Evolutionary conservation across 2,329 filamentous ascomycete genomes (phyloP), one percentile per base, ranked within the genome.

Genomic region (Ascochyta fabae): DNA sequence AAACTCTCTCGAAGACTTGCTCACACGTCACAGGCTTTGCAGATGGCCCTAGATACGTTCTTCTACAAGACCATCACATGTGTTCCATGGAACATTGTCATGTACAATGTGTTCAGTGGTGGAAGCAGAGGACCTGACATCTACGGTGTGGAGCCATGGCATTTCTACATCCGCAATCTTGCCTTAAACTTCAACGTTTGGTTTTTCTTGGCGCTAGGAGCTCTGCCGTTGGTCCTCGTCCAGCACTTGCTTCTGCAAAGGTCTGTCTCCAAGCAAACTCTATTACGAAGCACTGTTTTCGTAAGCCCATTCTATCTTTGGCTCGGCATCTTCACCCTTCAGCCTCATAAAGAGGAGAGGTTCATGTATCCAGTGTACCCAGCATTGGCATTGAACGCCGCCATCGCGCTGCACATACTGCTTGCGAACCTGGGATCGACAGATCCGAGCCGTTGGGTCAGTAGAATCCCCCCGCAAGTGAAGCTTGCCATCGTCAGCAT

Each of bases 351-450:
- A 71, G 95, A 99, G 74, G 95, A 99, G 77, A 84, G 95, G 6
- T 99, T 99, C 80, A 98, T 99, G 93, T 99, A 96, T 69, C 95
- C 95, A 0, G 90, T 87, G 2, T 99, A 99, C 69, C 95, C 95
- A 1, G 92, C 94, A 60, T 81, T 99, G 34, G 89, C 90, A 0
- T 81, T 99, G 33, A 97, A 96, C 68, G 93, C 93, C 3, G 90
- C 94, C 8, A 84, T 97, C 48, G 85, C 91, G 4, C 79, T 96
- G 33, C 92, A 98, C 73, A 89, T 96, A 54, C 70, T 96, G 1
- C 82, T 98, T 15, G 82, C 87, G 12, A 88, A 88, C 34, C 78
- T 96, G 43, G 92, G 93, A 16, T 88, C 86, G 22, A 83, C 84
- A 1, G 83, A 91, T 56, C 86, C 88, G 0, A 86, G 83, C 64